These are phyloP conservation scores for Boechera divaricarpa DNA, from an alignment of 345 rosid genomes.

Conservation along the genomic window DNA sequence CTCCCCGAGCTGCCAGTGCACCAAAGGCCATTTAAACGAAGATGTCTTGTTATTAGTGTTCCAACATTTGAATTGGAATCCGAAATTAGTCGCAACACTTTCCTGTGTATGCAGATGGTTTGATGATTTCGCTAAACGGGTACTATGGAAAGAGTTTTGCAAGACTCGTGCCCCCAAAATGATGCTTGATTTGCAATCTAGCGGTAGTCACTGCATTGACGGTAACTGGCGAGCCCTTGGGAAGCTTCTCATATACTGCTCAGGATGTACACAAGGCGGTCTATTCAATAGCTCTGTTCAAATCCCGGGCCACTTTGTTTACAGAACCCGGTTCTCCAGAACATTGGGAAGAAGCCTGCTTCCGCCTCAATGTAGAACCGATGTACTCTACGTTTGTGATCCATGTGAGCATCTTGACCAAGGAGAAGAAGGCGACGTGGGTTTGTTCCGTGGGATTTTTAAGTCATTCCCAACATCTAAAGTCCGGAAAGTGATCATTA, in stretches of 20 bases:
- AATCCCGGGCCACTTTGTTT: conserved; percentile 91
- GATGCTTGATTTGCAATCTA: conserved; percentile 90
- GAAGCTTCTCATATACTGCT: conserved; percentile 92
- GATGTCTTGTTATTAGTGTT: conserved; percentile 80
- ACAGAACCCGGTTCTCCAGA: conserved; percentile 88
- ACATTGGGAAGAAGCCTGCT: conserved; percentile 94
- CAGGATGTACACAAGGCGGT: conserved; percentile 80
- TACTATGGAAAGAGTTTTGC: conserved; percentile 97
- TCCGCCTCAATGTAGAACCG: conserved; percentile 90
- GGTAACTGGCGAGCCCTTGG: conserved; percentile 98
- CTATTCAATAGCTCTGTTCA: conserved; percentile 66
- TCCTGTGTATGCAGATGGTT: conserved; percentile 96
- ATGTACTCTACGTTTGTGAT: conserved; percentile 90
- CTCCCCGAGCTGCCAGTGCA: conserved; percentile 90
- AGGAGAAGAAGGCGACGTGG: conserved; percentile 97
- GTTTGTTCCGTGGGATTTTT: conserved; percentile 93
- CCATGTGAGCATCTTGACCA: conserved; percentile 99
- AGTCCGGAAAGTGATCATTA: conserved; percentile 78
- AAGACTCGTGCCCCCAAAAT: conserved; percentile 88
- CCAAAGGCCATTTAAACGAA: conserved; percentile 86
- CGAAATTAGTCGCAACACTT: conserved; percentile 76
- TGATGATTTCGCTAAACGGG: conserved; percentile 93
- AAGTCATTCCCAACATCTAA: conserved; percentile 79
- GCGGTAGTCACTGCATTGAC: conserved; percentile 93
- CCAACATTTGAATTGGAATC: conserved; percentile 93